Conservation (phyloP, 225 moss, liverwort and hornwort species). For the Polytrichum formosum region DNA sequence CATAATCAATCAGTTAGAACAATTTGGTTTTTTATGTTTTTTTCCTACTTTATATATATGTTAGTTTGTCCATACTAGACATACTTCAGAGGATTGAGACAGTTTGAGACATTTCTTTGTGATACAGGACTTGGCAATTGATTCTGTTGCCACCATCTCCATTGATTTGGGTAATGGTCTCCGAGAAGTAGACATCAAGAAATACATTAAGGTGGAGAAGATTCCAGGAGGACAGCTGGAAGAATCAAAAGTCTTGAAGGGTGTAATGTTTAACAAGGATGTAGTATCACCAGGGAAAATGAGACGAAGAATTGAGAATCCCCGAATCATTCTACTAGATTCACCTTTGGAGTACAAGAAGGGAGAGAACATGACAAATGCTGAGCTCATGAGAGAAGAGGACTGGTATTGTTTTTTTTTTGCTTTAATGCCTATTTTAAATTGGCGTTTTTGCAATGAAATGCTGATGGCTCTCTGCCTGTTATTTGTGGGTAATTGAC, state of each 20-base stretch:
- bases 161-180: slow-evolving; percentile 79
- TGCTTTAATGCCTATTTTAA: not conserved
- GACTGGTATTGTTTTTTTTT: slow-evolving; percentile 51
- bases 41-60: no score
- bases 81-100: no score
- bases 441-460: no score
- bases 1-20: not conserved
- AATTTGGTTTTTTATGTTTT: not conserved
- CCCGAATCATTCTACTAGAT: slow-evolving; percentile 77
- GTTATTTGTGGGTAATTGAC: no score
- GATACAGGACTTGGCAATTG: slow-evolving; percentile 77
- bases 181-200: slow-evolving; percentile 90
- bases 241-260: slow-evolving; percentile 77
- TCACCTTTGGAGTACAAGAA: slow-evolving; percentile 90
- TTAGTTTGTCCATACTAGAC: no score
- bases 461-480: no score
- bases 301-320: slow-evolving; percentile 72
- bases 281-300: slow-evolving; percentile 93
- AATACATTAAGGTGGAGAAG: slow-evolving; percentile 90
- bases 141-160: slow-evolving; percentile 64
- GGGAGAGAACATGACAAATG: slow-evolving; percentile 94
- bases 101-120: no score
- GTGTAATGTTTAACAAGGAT: slow-evolving; percentile 96
- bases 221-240: slow-evolving; percentile 83
- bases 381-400: slow-evolving; percentile 86